Evolutionary conservation across 371 early-diverging fungal genomes (phyloP), one percentile per base, ranked within the genome.

Genomic region (Chytridiales sp.): DNA sequence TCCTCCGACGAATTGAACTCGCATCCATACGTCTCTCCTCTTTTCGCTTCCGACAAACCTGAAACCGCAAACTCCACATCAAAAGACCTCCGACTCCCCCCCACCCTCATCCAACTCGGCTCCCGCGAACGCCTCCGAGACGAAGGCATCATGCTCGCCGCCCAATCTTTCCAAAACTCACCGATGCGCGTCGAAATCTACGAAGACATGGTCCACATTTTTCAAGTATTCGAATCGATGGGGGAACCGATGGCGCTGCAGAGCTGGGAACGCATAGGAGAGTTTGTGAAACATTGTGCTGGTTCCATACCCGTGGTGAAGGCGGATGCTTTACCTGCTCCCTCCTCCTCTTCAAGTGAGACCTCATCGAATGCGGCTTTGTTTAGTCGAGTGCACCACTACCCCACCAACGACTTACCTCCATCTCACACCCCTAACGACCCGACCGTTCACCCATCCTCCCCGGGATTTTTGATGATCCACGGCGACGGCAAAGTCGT

Each of bases 61-160:
- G 43, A 26, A 17, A 31, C 30, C 9, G 27, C 48, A 22, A 34
- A 4, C 4, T 21, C 53, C n/a, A n/a, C n/a, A n/a, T n/a, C n/a
- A n/a, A n/a, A n/a, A n/a, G n/a, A n/a, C n/a, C n/a, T n/a, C 21
- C 36, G 48, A 47, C 62, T 85, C n/a, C 79, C 81, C 15, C 80
- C 75, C 1, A 64, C 77, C 19, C 38, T 77, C 17, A 67, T 79
- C 31, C 83, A 79, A 58, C 70, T 71, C 43, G 82, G 78, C 15
- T 67, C 69, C 15, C 71, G 69, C 36, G 83, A 82, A 43, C 65
- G 72, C 1, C 58, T 82, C 26, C 59, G 75, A 27, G 80, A 81
- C 52, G 79, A 79, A 30, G 56, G 56, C 26, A 39, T 70, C 6
- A 42, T 52, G 47, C 52, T 67, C 22, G 64, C 65, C 22, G 46